Evolutionary conservation across 495 filamentous ascomycete genomes (phyloP).

Genomic region (Mytilinidion resinicola): DNA sequence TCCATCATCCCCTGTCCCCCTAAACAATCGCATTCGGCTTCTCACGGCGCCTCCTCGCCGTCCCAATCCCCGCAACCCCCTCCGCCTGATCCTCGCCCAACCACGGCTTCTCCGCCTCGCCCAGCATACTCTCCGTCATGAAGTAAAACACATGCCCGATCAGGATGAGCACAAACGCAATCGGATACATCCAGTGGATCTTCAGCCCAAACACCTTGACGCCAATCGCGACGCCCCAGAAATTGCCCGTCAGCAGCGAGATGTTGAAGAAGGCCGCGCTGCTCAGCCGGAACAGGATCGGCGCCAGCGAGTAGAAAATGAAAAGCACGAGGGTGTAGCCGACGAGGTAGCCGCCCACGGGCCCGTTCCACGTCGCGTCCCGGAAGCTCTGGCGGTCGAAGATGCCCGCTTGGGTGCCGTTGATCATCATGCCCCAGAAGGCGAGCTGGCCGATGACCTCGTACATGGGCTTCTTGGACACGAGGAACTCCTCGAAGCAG

Average conservation of each 20-base stretch:
- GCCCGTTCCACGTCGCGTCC: constrained; percentile 57
- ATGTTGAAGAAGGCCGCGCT: constrained; percentile 96
- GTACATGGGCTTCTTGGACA: constrained; percentile 78
- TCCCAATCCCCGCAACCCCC: constrained; percentile 77
- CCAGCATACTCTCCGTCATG: constrained; percentile 64
- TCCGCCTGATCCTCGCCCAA: constrained; percentile 75
- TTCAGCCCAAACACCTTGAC: constrained; percentile 72
- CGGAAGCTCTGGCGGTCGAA: constrained; percentile 75
- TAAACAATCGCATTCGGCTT: constrained; percentile 29
- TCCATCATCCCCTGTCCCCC: neutral
- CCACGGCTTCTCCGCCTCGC: constrained; percentile 95
- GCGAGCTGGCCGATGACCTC: constrained; percentile 90
- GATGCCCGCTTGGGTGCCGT: constrained; percentile 80
- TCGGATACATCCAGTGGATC: constrained; percentile 88
- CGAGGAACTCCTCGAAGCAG: constrained; percentile 86
- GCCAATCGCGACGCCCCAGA: constrained; percentile 93
- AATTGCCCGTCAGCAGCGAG: constrained; percentile 86
- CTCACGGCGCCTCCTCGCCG: constrained; percentile 74
- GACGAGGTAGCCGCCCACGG: constrained; percentile 71
- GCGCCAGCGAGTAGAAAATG: constrained; percentile 82
- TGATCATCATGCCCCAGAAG: constrained; percentile 85
- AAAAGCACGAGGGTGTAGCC: constrained; percentile 80
- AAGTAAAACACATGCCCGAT: constrained; percentile 79
- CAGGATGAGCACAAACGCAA: constrained; percentile 89
- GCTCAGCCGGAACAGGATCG: constrained; percentile 79